Conservation (phyloP, 2,329 filamentous ascomycete genomes). For the Scedosporium aurantiacum region DNA sequence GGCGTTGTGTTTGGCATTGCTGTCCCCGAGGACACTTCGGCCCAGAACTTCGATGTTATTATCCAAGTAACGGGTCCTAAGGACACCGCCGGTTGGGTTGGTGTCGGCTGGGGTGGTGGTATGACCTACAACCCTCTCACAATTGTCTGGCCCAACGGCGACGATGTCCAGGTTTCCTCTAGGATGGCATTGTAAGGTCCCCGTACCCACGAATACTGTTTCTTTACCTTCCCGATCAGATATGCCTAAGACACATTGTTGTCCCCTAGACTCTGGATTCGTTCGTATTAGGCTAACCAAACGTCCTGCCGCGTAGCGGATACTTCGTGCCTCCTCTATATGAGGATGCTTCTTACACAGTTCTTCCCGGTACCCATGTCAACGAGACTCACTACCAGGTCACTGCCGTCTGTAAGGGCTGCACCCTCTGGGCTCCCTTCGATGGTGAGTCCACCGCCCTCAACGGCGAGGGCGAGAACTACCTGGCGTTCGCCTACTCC, state of each 20-base stretch:
- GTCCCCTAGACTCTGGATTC: background rate
- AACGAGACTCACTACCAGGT: conserved; percentile 24
- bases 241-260: background rate
- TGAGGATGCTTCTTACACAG: conserved; percentile 19
- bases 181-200: conserved; percentile 23
- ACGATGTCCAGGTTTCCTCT: conserved; percentile 23
- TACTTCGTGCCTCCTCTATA: conserved; percentile 22
- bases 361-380: conserved; percentile 23
- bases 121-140: conserved; percentile 34
- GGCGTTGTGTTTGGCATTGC: conserved; percentile 22
- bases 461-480: conserved; percentile 24
- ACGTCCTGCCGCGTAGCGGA: conserved; percentile 15
- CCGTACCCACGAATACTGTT: background rate
- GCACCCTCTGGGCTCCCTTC: conserved; percentile 28
- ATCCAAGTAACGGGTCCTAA: conserved; percentile 29
- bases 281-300: background rate
- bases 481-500: conserved; percentile 29
- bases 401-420: conserved; percentile 26
- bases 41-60: conserved; percentile 26
- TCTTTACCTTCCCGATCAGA: background rate
- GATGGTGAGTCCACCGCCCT: conserved; percentile 17
- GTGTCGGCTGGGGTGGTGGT: conserved; percentile 30
- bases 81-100: conserved; percentile 28
- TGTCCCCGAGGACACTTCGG: conserved; percentile 20
- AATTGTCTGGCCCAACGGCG: conserved; percentile 29